Evolutionary conservation across 2,329 filamentous ascomycete species (phyloP), one percentile per base, ranked within the genome.

Genomic region (Epichloe bromicola): DNA sequence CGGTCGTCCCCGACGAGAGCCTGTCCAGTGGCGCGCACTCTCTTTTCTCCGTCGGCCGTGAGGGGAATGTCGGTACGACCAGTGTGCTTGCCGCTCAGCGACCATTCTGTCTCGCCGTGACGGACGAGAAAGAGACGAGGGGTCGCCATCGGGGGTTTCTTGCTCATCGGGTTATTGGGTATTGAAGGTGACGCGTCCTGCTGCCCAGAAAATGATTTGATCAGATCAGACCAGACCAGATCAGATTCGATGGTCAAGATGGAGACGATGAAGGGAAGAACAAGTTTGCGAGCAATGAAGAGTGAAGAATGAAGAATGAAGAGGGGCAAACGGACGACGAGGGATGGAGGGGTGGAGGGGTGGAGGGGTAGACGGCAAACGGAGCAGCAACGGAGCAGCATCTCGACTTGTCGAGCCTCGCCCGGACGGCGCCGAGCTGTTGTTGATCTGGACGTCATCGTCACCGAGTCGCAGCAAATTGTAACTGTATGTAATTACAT

Each of bases 101-200:
- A 94, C 90, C 90, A 97, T 72, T 95, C 88, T 4, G 90, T 97
- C 72, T 96, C 88, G 69, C 90, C 91, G 64, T 96, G 90, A 59
- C 90, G 87, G 65, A 89, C 71, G 58, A 93, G 80, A 72, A 91
- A 91, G 64, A 87, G 82, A 49, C 86, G 78, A 2, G 87, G 86
- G 2, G 83, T 80, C 20, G 62, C 53, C 63, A 64, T 64, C 30
- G 19, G 39, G 19, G 14, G 17, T 3, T 26, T 17, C 23, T 26
- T 3, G 23, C 1, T 26, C 7, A 8, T 7, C 23, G 7, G 7
- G 6, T 8, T 33, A 20, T 8, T 15, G 12, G 17, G 43, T 12
- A 4, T 33, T 15, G 26, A 30, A 7, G 43, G 43, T 17, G 12
- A 2, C 26, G 26, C 26, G 23, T 26, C 23, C 23, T 30, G 26